Evolutionary conservation across 306 rosid genomes (phyloP).

Genomic region (cucumber (Cucumis sativus)): Cucumber_9930_V3 NC_026660.2:30784501-30785000

Average conservation of each 20-base stretch:
- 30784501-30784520: too few species aligned
- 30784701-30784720: background rate
- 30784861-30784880: too few species aligned
- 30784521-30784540: too few species aligned
- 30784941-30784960: too few species aligned
- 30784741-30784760: background rate
- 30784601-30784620: background rate
- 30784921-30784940: too few species aligned
- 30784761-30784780: background rate
- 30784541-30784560: background rate
- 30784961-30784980: too few species aligned
- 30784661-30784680: slow-evolving; percentile 2
- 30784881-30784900: too few species aligned
- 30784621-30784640: background rate
- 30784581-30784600: background rate
- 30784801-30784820: background rate
- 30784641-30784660: background rate
- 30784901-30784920: too few species aligned
- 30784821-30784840: background rate
- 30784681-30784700: background rate
- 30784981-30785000: too few species aligned
- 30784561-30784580: background rate
- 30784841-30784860: background rate
- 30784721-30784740: background rate
- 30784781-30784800: background rate